phyloP scores from a whole-genome alignment of 2,329 filamentous ascomycete species.

The Cladobotryum protrusum region DNA sequence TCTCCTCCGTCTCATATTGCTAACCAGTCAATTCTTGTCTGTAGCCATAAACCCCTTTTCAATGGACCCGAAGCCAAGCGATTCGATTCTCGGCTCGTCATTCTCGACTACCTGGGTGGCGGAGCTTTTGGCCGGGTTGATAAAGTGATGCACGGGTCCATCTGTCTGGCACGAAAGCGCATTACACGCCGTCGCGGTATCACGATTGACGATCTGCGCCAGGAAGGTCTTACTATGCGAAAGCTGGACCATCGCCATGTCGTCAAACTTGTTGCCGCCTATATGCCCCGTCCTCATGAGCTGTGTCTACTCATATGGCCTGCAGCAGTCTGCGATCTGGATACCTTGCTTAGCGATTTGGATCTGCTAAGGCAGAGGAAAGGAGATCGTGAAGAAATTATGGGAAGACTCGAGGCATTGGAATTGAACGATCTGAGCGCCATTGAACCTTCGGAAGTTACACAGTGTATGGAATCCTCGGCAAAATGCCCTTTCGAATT shows the following conservation, averaged over 20 bases:
- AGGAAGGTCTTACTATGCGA: conserved; percentile 43
- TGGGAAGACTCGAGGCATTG: conserved; percentile 31
- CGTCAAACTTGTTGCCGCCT: conserved; percentile 41
- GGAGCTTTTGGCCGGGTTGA: conserved; percentile 40
- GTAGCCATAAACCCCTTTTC: conserved; percentile 26
- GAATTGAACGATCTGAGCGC: conserved; percentile 32
- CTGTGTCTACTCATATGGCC: conserved; percentile 43
- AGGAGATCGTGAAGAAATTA: conserved; percentile 35
- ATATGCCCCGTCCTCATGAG: conserved; percentile 33
- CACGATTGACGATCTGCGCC: conserved; percentile 35
- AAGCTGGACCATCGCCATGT: conserved; percentile 42
- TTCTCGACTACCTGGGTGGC: conserved; percentile 33
- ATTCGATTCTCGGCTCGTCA: conserved; percentile 27
- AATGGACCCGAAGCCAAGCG: conserved; percentile 26
- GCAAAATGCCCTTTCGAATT: conserved; percentile 34
- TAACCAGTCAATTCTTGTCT: background rate
- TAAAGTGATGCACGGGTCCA: conserved; percentile 33
- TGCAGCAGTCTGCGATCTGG: conserved; percentile 40
- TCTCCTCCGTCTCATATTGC: background rate
- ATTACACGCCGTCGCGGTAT: conserved; percentile 31
- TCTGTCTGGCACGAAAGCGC: conserved; percentile 41
- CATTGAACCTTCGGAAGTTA: conserved; percentile 23
- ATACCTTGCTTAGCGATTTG: conserved; percentile 37
- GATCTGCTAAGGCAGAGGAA: conserved; percentile 33
- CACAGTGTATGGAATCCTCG: conserved; percentile 16